These are phyloP conservation scores for Grigorovia jiainica DNA, from an alignment of 805 yeast species.

Conservation along the genomic window DNA sequence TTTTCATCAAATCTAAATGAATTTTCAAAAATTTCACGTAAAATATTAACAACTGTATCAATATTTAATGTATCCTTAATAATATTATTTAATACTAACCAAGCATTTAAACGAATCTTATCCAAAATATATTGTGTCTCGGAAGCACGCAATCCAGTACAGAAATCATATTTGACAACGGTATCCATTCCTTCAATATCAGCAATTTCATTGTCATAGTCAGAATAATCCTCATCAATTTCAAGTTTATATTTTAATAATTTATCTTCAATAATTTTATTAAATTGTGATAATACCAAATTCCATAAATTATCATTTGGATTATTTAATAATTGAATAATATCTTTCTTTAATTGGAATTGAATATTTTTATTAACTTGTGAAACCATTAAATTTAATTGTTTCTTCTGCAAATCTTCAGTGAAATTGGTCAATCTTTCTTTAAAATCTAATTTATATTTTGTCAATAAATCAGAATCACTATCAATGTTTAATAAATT, in stretches of 20 bases:
- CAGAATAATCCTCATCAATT: neutral
- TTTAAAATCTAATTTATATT: neutral
- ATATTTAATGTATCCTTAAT: conserved; percentile 55
- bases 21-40: conserved; percentile 77
- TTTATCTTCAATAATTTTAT: conserved; percentile 23
- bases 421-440: neutral
- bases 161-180: conserved; percentile 49
- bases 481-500: neutral
- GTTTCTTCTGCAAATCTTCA: conserved; percentile 19
- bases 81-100: conserved; percentile 53
- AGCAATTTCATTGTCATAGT: conserved; percentile 1
- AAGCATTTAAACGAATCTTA: conserved; percentile 45
- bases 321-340: conserved; percentile 37
- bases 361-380: conserved; percentile 40
- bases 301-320: conserved; percentile 58
- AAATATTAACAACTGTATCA: conserved; percentile 53
- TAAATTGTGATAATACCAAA: conserved; percentile 37
- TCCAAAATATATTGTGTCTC: conserved; percentile 32
- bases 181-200: no score
- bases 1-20: conserved; percentile 72
- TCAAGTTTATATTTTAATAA: conserved; percentile 22
- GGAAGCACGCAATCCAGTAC: conserved; percentile 47
- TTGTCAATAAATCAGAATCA: neutral
- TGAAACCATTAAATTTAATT: conserved; percentile 33
- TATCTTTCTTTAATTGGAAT: conserved; percentile 40